Percentiles rank a stretch among this genome's conserved stretches.
Conservation (phyloP, 1,284 basidiomycete genomes). For the Microbotryum lychnidis-dioicae region DNA sequence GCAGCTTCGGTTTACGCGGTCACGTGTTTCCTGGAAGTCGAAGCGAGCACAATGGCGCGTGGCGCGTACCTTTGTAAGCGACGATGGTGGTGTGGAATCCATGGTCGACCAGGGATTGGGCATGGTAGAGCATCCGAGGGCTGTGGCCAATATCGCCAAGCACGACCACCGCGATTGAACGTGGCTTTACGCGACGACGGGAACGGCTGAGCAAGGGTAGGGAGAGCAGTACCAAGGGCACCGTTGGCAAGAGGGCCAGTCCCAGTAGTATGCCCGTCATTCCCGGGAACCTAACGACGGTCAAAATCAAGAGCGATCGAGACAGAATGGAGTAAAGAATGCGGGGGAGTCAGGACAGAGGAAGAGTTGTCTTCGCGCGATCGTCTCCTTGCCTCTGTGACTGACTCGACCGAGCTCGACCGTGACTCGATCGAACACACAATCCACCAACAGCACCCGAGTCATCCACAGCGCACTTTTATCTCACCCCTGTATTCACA, state of each 20-base stretch:
- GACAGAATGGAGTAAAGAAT: background rate
- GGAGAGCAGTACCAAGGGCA: background rate
- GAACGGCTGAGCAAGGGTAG: background rate
- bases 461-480: too few species aligned
- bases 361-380: background rate
- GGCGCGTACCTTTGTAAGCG: constrained; percentile 64
- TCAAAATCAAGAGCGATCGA: too few species aligned
- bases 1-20: background rate
- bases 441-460: too few species aligned
- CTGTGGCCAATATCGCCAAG: constrained; percentile 92
- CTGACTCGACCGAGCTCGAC: too few species aligned
- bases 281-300: background rate
- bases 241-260: background rate
- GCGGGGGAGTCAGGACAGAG: background rate
- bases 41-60: background rate
- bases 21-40: background rate
- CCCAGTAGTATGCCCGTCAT: background rate
- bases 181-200: background rate
- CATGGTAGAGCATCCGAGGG: constrained; percentile 98
- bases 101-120: constrained; percentile 75
- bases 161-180: constrained; percentile 73
- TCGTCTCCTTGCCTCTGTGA: too few species aligned
- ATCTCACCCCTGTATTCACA: background rate
- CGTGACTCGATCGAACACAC: too few species aligned
- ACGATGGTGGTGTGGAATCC: constrained; percentile 73